These are phyloP conservation scores for Cucurbita moschata DNA, from an alignment of 306 rosid genomes.

Conservation along the genomic window DNA sequence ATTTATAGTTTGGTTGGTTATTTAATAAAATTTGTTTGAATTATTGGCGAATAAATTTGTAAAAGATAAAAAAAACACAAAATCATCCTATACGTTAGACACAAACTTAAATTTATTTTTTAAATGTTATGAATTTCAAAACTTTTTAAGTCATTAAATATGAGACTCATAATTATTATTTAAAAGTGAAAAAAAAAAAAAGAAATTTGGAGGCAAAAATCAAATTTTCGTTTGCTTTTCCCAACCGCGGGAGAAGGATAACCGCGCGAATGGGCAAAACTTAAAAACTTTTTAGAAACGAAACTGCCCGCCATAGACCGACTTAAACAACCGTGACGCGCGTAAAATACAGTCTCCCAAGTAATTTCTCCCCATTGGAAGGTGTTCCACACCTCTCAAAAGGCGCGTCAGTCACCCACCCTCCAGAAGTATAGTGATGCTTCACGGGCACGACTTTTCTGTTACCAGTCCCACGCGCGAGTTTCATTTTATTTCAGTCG, in stretches of 20 bases:
- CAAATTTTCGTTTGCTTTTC: not conserved
- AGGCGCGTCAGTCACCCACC: constrained; percentile 11
- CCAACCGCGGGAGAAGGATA: constrained; percentile 7
- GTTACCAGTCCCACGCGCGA: constrained; percentile 33
- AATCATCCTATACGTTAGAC: too few relatives aligned
- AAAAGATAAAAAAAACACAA: too few relatives aligned
- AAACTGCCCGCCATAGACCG: constrained; percentile 26
- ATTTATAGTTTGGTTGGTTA: too few relatives aligned
- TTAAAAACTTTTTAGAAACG: constrained; percentile 18
- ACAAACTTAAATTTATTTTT: too few relatives aligned
- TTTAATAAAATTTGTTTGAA: too few relatives aligned
- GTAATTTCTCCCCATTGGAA: not conserved
- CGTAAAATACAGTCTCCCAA: not conserved
- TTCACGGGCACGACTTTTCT: constrained; percentile 41
- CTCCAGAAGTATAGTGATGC: constrained; percentile 22
- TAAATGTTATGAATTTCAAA: too few relatives aligned
- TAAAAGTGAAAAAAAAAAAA: too few relatives aligned
- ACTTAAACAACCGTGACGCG: not conserved
- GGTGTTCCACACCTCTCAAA: rapidly evolving
- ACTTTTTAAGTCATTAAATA: too few relatives aligned
- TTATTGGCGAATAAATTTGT: too few relatives aligned
- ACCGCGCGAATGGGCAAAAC: constrained; percentile 7
- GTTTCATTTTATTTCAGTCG: constrained; percentile 24
- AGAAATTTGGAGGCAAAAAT: not conserved
- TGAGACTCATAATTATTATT: too few relatives aligned